Evolutionary conservation across 2,329 filamentous ascomycete species (phyloP), one percentile per base, ranked within the genome.

Genomic region (Claviceps sp.): DNA sequence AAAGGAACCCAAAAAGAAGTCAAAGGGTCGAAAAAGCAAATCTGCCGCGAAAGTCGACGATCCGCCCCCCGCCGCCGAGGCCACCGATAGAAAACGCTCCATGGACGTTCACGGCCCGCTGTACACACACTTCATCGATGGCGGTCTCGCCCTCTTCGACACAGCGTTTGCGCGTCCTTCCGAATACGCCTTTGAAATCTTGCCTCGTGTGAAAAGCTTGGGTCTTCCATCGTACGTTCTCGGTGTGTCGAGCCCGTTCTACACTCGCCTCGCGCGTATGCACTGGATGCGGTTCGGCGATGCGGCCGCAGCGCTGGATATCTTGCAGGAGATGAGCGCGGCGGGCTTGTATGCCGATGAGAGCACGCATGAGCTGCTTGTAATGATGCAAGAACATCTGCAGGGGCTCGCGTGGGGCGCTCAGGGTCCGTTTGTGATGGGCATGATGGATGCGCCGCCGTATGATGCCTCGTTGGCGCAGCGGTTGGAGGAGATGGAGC

Each of bases 141-240:
- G 72, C 41, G 81, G 76, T 1, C 70, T 85, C 16, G 67, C 71
- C 1, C 71, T 78, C 1, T 70, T 88, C 3, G 76, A 81, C 57
- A 69, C 67, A 2, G 69, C 72, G 1, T 89, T 86, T 54, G 55
- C 61, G 9, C 73, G 70, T 11, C 68, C 78, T 0, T 88, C 85
- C 1, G 71, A 75, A 0, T 70, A 85, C 0, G 71, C 74, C 0
- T 73, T 85, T 45, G 72, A 74, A 45, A 66, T 89, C 26, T 70
- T 90, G 0, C 84, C 85, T 0, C 76, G 77, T 7, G 70, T 89
- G 59, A 86, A 85, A 61, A 72, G 75, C 45, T 72, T 87, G 0
- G 85, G 86, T 1, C 74, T 85, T 1, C 76, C 79, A 1, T 84
- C 84, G 0, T 87, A 84, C 60, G 81, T 87, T 6, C 74, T 91